These are phyloP conservation scores for Nothophytophthora sp. DNA, from an alignment of 352 stramenopile genomes.

Conservation along the genomic window DNA sequence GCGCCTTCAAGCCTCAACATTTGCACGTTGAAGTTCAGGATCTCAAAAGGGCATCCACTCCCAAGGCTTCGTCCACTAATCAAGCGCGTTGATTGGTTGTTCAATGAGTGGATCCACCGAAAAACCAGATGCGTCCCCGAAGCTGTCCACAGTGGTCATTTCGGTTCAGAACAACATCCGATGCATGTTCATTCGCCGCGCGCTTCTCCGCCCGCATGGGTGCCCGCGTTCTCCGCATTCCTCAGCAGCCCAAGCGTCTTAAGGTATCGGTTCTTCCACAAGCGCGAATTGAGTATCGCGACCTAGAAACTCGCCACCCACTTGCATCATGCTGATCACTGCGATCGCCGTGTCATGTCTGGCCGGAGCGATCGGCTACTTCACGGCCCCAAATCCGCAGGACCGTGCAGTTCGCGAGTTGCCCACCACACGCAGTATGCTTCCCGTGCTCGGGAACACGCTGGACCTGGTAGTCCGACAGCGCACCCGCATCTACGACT, in stretches of 20 bases:
- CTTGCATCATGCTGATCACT: conserved; percentile 7
- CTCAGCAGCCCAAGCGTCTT: background rate
- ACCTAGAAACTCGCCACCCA: too few relatives aligned
- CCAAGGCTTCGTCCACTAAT: too few relatives aligned
- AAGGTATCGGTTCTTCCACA: too few relatives aligned
- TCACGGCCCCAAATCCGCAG: conserved; percentile 21
- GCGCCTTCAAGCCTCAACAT: too few relatives aligned
- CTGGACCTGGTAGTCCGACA: conserved; percentile 47
- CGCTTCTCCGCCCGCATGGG: too few relatives aligned
- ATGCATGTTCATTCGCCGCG: too few relatives aligned
- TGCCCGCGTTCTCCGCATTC: background rate
- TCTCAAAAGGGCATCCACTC: too few relatives aligned
- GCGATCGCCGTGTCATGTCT: conserved; percentile 23
- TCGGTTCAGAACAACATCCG: conserved; percentile 11
- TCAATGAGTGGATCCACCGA: too few relatives aligned
- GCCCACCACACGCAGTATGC: conserved; percentile 42
- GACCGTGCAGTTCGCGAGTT: conserved; percentile 32
- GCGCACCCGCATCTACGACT: conserved; percentile 56
- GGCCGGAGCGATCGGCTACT: conserved; percentile 24
- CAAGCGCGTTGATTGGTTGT: too few relatives aligned
- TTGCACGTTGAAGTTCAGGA: too few relatives aligned
- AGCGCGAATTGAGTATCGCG: too few relatives aligned
- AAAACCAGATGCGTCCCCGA: too few relatives aligned
- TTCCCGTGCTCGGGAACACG: conserved; percentile 59
- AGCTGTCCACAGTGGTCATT: conserved; percentile 7